phyloP scores from a whole-genome alignment of 1,284 basidiomycete species.

The Boletus holoroseus region DNA sequence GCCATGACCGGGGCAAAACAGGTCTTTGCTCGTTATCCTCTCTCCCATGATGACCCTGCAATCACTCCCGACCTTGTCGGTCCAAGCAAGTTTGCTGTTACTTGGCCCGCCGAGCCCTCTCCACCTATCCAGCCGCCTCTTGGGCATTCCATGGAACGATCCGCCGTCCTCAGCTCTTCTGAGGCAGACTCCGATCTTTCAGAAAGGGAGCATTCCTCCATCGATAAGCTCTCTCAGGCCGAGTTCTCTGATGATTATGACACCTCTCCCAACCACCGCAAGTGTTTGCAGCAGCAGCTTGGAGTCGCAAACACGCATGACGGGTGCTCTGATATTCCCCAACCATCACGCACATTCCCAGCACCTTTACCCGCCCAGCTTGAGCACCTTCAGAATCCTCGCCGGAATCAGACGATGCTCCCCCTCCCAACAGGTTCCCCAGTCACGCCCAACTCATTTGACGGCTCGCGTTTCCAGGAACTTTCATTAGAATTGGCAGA shows the following conservation, averaged over 20 bases:
- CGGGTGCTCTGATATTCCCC: conserved; percentile 37
- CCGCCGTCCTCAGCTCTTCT: conserved; percentile 40
- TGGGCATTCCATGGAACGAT: conserved; percentile 33
- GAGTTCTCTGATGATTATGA: conserved; percentile 35
- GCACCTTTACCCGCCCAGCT: conserved; percentile 69
- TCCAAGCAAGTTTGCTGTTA: conserved; percentile 46
- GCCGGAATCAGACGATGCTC: conserved; percentile 31
- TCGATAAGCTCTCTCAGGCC: conserved; percentile 31
- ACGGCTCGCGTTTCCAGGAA: conserved; percentile 50
- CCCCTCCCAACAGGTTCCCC: conserved; percentile 6
- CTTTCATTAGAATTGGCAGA: conserved; percentile 81
- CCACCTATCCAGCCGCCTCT: conserved; percentile 33
- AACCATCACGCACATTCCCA: conserved; percentile 63
- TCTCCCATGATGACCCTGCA: conserved; percentile 30
- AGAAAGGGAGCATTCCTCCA: conserved; percentile 37
- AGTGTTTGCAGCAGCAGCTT: conserved; percentile 25
- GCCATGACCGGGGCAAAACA: conserved; percentile 33
- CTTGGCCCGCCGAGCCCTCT: conserved; percentile 44
- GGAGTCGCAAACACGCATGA: conserved; percentile 20
- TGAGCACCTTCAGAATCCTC: conserved; percentile 60
- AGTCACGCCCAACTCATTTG: conserved; percentile 12
- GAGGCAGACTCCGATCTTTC: conserved; percentile 48
- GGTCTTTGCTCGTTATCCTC: conserved; percentile 28
- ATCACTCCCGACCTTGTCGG: conserved; percentile 39
- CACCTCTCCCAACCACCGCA: conserved; percentile 23